Conservation (phyloP, 2,329 filamentous ascomycete species). For the Ramularia collo-cygni region DNA sequence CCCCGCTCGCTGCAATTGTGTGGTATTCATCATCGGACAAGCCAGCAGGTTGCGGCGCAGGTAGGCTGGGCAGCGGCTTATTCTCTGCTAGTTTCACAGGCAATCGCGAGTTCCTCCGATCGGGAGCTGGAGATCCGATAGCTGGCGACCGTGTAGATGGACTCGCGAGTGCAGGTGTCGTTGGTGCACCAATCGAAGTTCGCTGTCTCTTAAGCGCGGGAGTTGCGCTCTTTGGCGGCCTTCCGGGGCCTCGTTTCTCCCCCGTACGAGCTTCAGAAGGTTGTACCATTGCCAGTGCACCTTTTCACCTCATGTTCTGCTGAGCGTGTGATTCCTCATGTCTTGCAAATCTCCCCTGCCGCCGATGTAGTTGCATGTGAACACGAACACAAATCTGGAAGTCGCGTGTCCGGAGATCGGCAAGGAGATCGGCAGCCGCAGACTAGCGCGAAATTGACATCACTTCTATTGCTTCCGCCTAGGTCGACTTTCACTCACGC, state of each 20-base stretch:
- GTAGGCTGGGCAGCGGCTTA: conserved; percentile 64
- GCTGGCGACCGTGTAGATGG: conserved; percentile 12
- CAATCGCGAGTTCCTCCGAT: conserved; percentile 34
- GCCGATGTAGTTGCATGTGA: no score
- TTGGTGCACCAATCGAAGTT: conserved; percentile 9
- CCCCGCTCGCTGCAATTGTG: conserved; percentile 66
- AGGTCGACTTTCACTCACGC: no score
- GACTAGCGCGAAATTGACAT: conserved; percentile 1
- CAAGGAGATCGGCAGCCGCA: conserved; percentile 1
- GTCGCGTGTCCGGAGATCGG: conserved; percentile 1
- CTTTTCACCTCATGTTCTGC: neutral
- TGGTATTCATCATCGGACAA: conserved; percentile 63
- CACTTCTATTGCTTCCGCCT: neutral
- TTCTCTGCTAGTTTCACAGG: conserved; percentile 59
- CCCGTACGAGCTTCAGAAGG: conserved; percentile 9
- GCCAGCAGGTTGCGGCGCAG: conserved; percentile 58
- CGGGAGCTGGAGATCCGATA: conserved; percentile 15
- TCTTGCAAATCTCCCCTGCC: no score
- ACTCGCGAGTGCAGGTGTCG: conserved; percentile 9
- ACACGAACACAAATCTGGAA: neutral
- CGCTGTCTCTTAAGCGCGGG: conserved; percentile 23
- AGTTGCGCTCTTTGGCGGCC: conserved; percentile 16
- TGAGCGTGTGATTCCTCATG: neutral
- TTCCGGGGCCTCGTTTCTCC: conserved; percentile 24
- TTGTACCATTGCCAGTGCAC: conserved; percentile 6